Evolutionary conservation across 1,284 basidiomycete species (phyloP).

Genomic region (Ustilago bromivora): DNA sequence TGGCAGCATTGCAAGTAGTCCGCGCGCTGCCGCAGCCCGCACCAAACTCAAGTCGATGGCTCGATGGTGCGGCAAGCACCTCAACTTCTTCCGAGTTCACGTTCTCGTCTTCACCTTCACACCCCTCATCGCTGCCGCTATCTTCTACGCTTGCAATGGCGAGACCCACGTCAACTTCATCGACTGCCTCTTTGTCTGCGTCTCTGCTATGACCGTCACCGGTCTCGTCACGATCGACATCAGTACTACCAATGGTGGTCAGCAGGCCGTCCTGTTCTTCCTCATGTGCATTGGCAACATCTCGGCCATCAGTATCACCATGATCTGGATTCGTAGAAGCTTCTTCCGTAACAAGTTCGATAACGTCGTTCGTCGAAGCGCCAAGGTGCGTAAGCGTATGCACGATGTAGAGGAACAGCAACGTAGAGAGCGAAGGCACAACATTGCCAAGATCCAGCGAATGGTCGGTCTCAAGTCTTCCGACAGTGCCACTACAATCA

Average conservation of each 20-base stretch:
- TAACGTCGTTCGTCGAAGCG: conserved; percentile 51
- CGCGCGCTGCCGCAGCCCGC: conserved; percentile 15
- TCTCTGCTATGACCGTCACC: conserved; percentile 83
- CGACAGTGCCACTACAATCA: conserved; percentile 44
- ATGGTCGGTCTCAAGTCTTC: conserved; percentile 55
- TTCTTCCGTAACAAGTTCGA: conserved; percentile 65
- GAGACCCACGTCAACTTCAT: conserved; percentile 73
- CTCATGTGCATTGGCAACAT: conserved; percentile 69
- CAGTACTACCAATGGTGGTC: conserved; percentile 79
- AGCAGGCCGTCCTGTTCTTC: conserved; percentile 77
- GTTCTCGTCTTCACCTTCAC: conserved; percentile 78
- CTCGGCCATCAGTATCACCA: conserved; percentile 65
- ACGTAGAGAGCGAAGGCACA: conserved; percentile 39
- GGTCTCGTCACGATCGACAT: conserved; percentile 81
- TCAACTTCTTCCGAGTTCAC: conserved; percentile 71
- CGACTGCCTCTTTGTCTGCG: conserved; percentile 80
- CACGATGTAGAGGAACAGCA: conserved; percentile 68
- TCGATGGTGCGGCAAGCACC: conserved; percentile 47
- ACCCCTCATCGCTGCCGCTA: conserved; percentile 79
- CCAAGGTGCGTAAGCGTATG: conserved; percentile 58
- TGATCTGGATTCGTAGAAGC: conserved; percentile 67
- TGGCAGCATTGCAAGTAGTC: conserved; percentile 7
- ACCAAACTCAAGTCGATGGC: conserved; percentile 14
- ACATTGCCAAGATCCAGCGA: conserved; percentile 56
- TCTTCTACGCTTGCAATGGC: conserved; percentile 73